These are phyloP conservation scores for Alternaria rosae DNA, from an alignment of 2,329 filamentous ascomycete species.

Conservation along the genomic window DNA sequence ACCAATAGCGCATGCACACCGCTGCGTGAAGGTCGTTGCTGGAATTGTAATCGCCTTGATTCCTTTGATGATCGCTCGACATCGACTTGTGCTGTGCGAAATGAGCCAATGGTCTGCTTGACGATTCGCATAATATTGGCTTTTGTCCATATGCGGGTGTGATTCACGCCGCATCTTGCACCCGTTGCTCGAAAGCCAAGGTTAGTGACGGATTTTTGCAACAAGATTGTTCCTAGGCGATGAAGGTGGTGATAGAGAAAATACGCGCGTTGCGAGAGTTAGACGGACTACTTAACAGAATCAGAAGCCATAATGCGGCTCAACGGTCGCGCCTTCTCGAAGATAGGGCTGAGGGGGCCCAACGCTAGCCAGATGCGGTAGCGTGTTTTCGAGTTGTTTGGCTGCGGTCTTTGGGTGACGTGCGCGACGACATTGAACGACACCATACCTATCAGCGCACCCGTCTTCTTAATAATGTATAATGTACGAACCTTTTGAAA, in stretches of 20 bases:
- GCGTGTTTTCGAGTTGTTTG: constrained; percentile 29
- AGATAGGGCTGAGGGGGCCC: background rate
- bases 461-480: constrained; percentile 39
- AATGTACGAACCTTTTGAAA: constrained; percentile 32
- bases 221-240: background rate
- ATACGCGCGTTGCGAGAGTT: background rate
- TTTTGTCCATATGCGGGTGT: background rate
- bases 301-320: background rate
- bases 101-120: background rate
- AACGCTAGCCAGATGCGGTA: constrained; percentile 24
- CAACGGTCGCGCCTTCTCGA: background rate
- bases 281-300: background rate
- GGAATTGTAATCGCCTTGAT: background rate
- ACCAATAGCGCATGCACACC: background rate
- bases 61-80: too few species aligned
- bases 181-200: background rate
- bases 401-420: constrained; percentile 16
- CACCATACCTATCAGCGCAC: constrained; percentile 17
- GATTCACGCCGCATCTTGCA: background rate
- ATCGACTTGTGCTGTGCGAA: background rate
- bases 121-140: background rate
- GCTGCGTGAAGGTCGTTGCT: background rate
- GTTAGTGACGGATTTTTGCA: background rate
- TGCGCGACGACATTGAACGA: constrained; percentile 13
- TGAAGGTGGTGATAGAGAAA: background rate